Evolutionary conservation across 2,329 filamentous ascomycete species (phyloP).

Genomic region (Ophiognomonia clavigignenti-juglandacearum): DNA sequence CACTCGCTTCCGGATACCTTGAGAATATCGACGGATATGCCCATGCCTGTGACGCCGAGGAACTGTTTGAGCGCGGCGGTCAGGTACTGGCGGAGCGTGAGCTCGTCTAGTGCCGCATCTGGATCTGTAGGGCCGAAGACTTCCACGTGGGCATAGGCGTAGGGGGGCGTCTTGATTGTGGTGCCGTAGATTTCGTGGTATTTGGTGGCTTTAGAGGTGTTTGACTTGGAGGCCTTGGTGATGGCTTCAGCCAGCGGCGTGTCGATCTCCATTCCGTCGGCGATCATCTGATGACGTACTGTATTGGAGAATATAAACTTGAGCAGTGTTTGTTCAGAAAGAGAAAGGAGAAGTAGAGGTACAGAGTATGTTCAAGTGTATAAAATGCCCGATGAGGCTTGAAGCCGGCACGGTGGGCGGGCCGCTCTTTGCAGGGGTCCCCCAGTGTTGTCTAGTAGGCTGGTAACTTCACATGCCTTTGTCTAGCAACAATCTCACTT

Average conservation of each 20-base stretch:
- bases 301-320: too few relatives aligned
- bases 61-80: constrained; percentile 61
- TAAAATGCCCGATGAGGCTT: too few relatives aligned
- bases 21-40: constrained; percentile 67
- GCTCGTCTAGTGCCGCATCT: constrained; percentile 44
- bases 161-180: constrained; percentile 47
- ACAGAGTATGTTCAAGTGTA: too few relatives aligned
- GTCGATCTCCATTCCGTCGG: constrained; percentile 22
- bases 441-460: background rate
- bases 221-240: constrained; percentile 20
- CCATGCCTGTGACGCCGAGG: constrained; percentile 63
- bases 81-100: constrained; percentile 60
- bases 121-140: constrained; percentile 27
- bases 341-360: too few relatives aligned
- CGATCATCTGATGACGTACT: background rate
- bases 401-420: too few relatives aligned
- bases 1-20: constrained; percentile 50
- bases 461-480: background rate
- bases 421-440: background rate
- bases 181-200: constrained; percentile 45
- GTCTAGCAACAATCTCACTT: background rate
- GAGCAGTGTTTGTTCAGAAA: too few relatives aligned
- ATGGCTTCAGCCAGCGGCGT: background rate
- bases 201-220: constrained; percentile 31
- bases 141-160: constrained; percentile 53